Evolutionary conservation across 805 yeast species (phyloP).

Genomic region (Cephaloascus fragrans): DNA sequence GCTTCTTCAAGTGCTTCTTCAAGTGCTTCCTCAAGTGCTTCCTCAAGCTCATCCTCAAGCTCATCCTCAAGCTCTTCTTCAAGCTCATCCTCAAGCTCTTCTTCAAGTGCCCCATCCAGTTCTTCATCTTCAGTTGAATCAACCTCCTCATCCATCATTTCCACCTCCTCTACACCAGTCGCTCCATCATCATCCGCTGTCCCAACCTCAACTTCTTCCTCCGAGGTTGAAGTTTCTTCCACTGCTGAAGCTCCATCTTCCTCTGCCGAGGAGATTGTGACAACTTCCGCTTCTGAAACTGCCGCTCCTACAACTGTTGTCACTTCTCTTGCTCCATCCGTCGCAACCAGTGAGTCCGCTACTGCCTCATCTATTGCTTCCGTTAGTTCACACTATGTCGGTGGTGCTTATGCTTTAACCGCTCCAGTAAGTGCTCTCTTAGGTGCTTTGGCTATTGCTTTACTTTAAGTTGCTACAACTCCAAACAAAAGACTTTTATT

Average conservation of each 20-base stretch:
- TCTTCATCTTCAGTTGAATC: slow-evolving; percentile 4
- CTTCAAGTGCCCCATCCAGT: slow-evolving; percentile 12
- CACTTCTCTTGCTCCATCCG: slow-evolving; percentile 3
- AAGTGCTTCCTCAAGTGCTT: slow-evolving; percentile 14
- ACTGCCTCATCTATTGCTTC: slow-evolving; percentile 7
- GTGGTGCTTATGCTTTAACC: slow-evolving; percentile 7
- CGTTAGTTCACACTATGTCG: slow-evolving; percentile 4
- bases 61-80: slow-evolving; percentile 18
- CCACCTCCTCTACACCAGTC: slow-evolving; percentile 14
- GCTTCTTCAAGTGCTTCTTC: slow-evolving; percentile 16
- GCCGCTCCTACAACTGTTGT: slow-evolving; percentile 4
- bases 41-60: slow-evolving; percentile 21
- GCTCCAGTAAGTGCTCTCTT: slow-evolving; percentile 12
- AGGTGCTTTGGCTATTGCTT: slow-evolving; percentile 7
- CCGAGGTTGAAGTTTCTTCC: slow-evolving; percentile 11
- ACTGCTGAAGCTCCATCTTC: slow-evolving; percentile 11
- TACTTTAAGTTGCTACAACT: too few relatives aligned
- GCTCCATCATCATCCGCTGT: slow-evolving; percentile 9
- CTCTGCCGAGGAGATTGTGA: slow-evolving; percentile 9
- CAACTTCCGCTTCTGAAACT: slow-evolving; percentile 7
- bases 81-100: slow-evolving; percentile 14
- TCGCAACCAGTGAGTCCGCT: slow-evolving; percentile 1
- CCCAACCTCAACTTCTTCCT: slow-evolving; percentile 11
- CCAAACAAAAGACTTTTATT: too few relatives aligned
- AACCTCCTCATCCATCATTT: slow-evolving; percentile 10